A percentile compares a stretch with the other conserved stretches of the same genome.
phyloP scores from a whole-genome alignment of 352 stramenopile genomes.

The Phytophthora colocasiae region DNA sequence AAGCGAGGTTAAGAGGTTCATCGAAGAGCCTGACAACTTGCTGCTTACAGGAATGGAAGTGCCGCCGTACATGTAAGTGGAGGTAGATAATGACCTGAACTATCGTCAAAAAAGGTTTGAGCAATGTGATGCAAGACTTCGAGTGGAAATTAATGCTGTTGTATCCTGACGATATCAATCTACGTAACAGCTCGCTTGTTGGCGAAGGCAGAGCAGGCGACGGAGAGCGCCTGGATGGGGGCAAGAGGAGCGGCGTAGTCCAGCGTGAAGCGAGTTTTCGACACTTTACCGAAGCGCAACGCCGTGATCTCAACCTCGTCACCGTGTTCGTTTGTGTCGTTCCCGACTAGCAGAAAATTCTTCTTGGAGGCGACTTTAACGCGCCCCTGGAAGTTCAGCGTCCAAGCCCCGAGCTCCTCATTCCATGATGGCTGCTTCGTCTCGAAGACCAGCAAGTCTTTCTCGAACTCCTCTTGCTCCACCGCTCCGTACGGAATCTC shows the following conservation, averaged over 20 bases:
- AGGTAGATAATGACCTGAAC: slow-evolving; percentile 30
- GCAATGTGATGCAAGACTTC: slow-evolving; percentile 14
- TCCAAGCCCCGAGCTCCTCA: slow-evolving; percentile 83
- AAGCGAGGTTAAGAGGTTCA: slow-evolving; percentile 54
- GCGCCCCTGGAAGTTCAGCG: slow-evolving; percentile 90
- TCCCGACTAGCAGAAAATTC: slow-evolving; percentile 85
- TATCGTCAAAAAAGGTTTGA: slow-evolving; percentile 23
- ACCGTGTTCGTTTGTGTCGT: slow-evolving; percentile 62
- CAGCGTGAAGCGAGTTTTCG: slow-evolving; percentile 81
- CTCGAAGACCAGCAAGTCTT: slow-evolving; percentile 83
- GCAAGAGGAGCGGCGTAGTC: slow-evolving; percentile 80
- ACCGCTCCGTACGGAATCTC: slow-evolving; percentile 64
- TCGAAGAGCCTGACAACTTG: slow-evolving; percentile 39
- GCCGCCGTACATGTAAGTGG: slow-evolving; percentile 25
- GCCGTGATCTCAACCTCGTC: slow-evolving; percentile 59
- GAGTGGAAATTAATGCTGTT: slow-evolving; percentile 8
- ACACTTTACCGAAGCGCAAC: slow-evolving; percentile 87
- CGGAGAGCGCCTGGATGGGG: slow-evolving; percentile 80
- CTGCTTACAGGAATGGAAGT: slow-evolving; percentile 52
- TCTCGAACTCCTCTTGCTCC: slow-evolving; percentile 77
- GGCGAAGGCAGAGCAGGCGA: slow-evolving; percentile 85
- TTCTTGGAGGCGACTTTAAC: slow-evolving; percentile 93
- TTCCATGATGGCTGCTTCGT: slow-evolving; percentile 90
- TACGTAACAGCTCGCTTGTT: slow-evolving; percentile 90
- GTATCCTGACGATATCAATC: slow-evolving; percentile 1